Conservation (phyloP, 1,139 yeast species). For the Saccharomyces pastorianus region DNA sequence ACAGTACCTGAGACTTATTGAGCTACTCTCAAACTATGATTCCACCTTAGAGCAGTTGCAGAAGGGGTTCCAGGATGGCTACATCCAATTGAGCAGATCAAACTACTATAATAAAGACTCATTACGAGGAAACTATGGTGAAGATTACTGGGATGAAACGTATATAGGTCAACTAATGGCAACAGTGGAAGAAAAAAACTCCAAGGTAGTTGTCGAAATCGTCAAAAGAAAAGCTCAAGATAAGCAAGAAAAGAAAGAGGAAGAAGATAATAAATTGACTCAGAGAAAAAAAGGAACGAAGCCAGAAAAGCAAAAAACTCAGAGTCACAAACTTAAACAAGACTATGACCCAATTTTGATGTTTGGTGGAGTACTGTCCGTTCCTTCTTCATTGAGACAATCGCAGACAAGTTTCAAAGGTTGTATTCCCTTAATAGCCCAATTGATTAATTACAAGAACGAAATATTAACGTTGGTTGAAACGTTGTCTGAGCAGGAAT, state of each 20-base stretch:
- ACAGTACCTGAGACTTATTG: conserved; percentile 11
- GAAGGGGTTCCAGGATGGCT: conserved; percentile 22
- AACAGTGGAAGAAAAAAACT: conserved; percentile 5
- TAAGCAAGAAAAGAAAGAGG: neutral
- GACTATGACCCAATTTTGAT: conserved; percentile 24
- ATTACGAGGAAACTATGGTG: conserved; percentile 26
- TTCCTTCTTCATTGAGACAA: conserved; percentile 24
- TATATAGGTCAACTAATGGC: conserved; percentile 21
- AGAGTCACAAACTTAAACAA: neutral
- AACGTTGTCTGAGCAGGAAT: conserved; percentile 1
- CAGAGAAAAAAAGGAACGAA: conserved; percentile 2
- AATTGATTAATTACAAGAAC: conserved; percentile 19
- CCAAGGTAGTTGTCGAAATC: conserved; percentile 1
- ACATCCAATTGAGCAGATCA: conserved; percentile 25
- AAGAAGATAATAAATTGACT: conserved; percentile 1
- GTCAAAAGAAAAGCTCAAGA: conserved; percentile 3
- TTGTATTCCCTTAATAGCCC: conserved; percentile 17
- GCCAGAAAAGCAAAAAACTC: neutral
- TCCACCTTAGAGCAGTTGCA: conserved; percentile 25
- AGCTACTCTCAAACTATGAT: conserved; percentile 21
- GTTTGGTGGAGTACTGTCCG: conserved; percentile 27
- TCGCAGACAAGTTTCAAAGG: conserved; percentile 25
- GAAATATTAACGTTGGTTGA: conserved; percentile 6
- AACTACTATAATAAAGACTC: conserved; percentile 29
- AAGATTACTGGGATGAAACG: conserved; percentile 28